These are phyloP conservation scores for Zymoseptoria tritici DNA, from an alignment of 2,329 filamentous ascomycete species.

Conservation along the genomic window DNA sequence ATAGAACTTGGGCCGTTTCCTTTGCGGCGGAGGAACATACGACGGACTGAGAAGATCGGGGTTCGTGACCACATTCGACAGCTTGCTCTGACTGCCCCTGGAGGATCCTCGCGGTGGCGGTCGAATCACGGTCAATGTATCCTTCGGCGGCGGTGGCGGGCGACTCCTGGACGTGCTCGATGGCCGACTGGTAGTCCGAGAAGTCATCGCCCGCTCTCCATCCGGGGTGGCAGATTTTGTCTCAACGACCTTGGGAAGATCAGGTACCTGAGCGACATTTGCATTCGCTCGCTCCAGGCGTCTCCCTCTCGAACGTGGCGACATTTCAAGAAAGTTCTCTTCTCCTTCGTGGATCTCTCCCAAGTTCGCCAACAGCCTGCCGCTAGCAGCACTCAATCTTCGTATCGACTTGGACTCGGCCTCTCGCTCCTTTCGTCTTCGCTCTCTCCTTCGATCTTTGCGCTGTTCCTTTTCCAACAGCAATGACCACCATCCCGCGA, in stretches of 20 bases:
- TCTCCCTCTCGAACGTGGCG: conserved; percentile 65
- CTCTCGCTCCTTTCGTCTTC: conserved; percentile 78
- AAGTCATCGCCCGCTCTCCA: conserved; percentile 34
- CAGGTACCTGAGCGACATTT: conserved; percentile 48
- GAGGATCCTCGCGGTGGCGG: conserved; percentile 43
- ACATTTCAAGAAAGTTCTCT: conserved; percentile 44
- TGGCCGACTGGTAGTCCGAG: conserved; percentile 58
- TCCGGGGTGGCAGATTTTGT: conserved; percentile 37
- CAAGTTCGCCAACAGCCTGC: conserved; percentile 70
- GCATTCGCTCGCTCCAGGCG: conserved; percentile 56
- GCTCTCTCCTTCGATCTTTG: conserved; percentile 71
- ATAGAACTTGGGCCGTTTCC: conserved; percentile 49
- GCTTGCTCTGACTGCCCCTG: conserved; percentile 62
- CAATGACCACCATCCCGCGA: conserved; percentile 94
- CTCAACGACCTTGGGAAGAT: conserved; percentile 72
- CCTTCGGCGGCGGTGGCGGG: conserved; percentile 79
- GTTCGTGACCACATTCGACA: conserved; percentile 72
- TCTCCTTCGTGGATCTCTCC: conserved; percentile 70
- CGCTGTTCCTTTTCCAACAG: conserved; percentile 90
- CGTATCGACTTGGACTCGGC: conserved; percentile 70
- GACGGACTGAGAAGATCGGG: conserved; percentile 49
- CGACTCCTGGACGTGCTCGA: conserved; percentile 70
- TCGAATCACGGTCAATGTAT: conserved; percentile 40
- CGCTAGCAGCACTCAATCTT: conserved; percentile 81
- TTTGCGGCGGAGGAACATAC: conserved; percentile 41